phyloP scores from a whole-genome alignment of 768 basidiomycete species.

The Boletus rubescentipes region DNA sequence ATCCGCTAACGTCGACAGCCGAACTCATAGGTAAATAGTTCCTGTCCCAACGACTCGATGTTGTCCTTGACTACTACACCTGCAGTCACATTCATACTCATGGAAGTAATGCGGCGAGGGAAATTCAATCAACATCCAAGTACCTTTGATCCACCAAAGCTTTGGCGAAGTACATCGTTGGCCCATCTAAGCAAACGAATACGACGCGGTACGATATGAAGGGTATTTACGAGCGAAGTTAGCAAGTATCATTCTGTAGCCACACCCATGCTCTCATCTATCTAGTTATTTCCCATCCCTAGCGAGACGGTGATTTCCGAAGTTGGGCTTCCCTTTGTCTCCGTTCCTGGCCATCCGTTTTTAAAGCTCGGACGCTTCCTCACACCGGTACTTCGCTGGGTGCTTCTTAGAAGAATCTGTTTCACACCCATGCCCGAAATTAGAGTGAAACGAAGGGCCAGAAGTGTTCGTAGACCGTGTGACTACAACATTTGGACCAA shows the following conservation, averaged over 20 bases:
- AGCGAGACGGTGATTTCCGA: conserved; percentile 6
- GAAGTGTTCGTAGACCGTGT: not conserved
- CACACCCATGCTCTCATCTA: not conserved
- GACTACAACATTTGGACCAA: not conserved
- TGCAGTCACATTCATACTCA: conserved; percentile 60
- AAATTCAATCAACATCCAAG: conserved; percentile 53
- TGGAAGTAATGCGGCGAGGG: conserved; percentile 62
- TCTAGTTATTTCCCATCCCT: not conserved
- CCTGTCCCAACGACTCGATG: not conserved
- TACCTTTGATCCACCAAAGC: conserved; percentile 45
- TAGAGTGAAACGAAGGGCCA: not conserved
- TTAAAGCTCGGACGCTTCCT: too few relatives aligned
- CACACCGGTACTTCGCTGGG: too few relatives aligned
- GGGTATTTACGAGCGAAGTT: not conserved
- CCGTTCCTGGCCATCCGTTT: too few relatives aligned
- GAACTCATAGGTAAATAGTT: conserved; percentile 49
- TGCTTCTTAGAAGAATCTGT: too few relatives aligned
- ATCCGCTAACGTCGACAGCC: conserved; percentile 46
- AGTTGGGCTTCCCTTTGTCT: conserved; percentile 23
- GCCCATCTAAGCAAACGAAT: conserved; percentile 32
- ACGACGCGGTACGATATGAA: conserved; percentile 33
- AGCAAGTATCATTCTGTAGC: conserved; percentile 1
- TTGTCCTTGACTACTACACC: conserved; percentile 10
- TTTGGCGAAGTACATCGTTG: conserved; percentile 39
- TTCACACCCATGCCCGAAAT: not conserved